Evolutionary conservation across 148 eudicot genomes (phyloP), one percentile per base, ranked within the genome.

Genomic region (Cornus controversa): DNA sequence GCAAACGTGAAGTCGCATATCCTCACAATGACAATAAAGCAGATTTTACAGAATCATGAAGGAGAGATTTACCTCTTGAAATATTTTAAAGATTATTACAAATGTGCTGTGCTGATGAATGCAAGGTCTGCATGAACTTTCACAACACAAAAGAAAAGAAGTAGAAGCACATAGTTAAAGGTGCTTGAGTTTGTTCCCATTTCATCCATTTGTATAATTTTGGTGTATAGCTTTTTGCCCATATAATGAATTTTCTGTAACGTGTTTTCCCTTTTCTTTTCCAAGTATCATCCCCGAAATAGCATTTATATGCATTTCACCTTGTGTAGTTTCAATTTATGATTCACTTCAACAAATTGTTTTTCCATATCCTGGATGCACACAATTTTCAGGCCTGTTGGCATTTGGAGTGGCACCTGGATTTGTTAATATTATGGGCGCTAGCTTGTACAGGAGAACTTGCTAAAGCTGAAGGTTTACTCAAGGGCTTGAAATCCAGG

Each of bases 401-500:
- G 99, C 77, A 81, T 85, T 58, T 82, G 65, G 99, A 93, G 84
- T 95, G 97, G 99, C 94, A 90, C 71, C 88, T 93, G 75, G 99
- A 95, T 83, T 64, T 93, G 76, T 80, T 93, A 77, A 84, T 80
- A 76, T 40, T 86, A 50, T 95, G 99, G 99, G 92, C 94, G 70
- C 80, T 91, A 76, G 77, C 96, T 63, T 78, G 76, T 81, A 83
- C 83, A 7, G 90, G 86, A 22, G 80, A 83, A 69, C 69, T 76
- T 78, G 60, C 83, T 75, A 83, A 85, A 69, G 97, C 93, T 15
- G 87, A 90, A 79, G 84, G 87, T 26, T 82, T 95, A 23, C 88
- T 93, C 20, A 78, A 80, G 60, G 91, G 91, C 77, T 88, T 95
- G 79, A 86, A 79, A 77, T 62, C 36, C 81, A 95, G 88, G 99